Conservation (phyloP, 805 yeast species). For the Saturnispora silvae region DNA sequence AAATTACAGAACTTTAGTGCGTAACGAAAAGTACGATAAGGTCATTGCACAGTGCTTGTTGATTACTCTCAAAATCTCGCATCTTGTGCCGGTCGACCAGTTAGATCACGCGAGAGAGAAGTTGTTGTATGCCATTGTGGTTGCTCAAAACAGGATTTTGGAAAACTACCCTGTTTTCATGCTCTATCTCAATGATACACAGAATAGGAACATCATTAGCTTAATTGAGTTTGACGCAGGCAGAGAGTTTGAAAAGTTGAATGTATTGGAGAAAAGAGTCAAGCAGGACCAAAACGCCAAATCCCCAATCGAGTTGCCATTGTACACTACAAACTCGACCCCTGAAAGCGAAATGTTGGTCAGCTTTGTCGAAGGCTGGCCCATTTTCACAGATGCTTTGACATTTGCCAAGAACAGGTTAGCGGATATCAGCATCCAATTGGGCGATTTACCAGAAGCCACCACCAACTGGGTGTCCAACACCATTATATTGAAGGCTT, state of each 20-base stretch:
- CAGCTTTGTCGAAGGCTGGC: constrained; percentile 22
- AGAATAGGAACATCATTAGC: constrained; percentile 12
- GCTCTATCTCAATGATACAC: constrained; percentile 13
- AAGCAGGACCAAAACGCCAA: constrained; percentile 12
- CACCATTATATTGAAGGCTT: constrained; percentile 13
- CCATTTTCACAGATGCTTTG: constrained; percentile 17
- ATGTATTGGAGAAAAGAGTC: constrained; percentile 7
- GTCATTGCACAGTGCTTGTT: constrained; percentile 15
- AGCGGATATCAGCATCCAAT: constrained; percentile 19
- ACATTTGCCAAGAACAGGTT: constrained; percentile 19
- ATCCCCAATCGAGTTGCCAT: constrained; percentile 15
- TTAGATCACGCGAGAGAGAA: constrained; percentile 16
- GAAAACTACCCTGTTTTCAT: constrained; percentile 21
- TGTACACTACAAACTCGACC: constrained; percentile 16
- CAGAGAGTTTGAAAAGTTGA: constrained; percentile 5
- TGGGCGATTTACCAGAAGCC: constrained; percentile 17
- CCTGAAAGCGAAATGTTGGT: constrained; percentile 16
- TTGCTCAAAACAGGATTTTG: constrained; percentile 18
- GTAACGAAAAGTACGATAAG: constrained; percentile 12
- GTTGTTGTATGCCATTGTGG: constrained; percentile 16
- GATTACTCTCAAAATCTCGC: constrained; percentile 18
- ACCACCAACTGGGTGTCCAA: constrained; percentile 14
- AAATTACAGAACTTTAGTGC: constrained; percentile 6
- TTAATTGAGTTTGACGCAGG: constrained; percentile 11
- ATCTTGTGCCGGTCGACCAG: constrained; percentile 16